Evolutionary conservation across 495 filamentous ascomycete genomes (phyloP).

Genomic region (Aspergillus egyptiacus): DNA sequence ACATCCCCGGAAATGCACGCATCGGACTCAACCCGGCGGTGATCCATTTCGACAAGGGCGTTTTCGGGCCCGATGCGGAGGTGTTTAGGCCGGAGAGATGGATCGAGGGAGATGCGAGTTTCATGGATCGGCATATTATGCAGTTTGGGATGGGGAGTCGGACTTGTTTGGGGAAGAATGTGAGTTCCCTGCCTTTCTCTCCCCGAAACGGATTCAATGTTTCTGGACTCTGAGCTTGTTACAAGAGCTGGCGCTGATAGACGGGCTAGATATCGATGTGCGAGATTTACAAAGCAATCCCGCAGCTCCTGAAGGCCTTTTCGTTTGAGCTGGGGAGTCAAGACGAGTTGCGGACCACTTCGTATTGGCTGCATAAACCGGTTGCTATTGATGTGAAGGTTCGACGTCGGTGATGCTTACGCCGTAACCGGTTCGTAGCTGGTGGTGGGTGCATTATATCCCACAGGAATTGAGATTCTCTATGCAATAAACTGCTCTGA

Average conservation of each 20-base stretch:
- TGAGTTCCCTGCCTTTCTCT: neutral
- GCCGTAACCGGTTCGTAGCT: too few species aligned
- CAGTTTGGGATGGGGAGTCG: neutral
- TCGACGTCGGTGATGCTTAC: too few species aligned
- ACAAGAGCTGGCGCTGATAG: too few species aligned
- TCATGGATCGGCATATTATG: slow-evolving; percentile 16
- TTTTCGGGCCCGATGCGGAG: slow-evolving; percentile 48
- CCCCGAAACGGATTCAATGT: too few species aligned
- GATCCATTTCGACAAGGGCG: slow-evolving; percentile 25
- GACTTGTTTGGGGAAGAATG: slow-evolving; percentile 5
- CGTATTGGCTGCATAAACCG: slow-evolving; percentile 7
- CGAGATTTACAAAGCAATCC: slow-evolving; percentile 5
- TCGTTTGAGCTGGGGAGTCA: neutral
- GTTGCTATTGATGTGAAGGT: slow-evolving; percentile 1
- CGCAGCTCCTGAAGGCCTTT: neutral
- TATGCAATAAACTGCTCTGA: too few species aligned
- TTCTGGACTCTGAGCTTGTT: too few species aligned
- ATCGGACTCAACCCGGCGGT: slow-evolving; percentile 28
- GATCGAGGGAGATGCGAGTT: slow-evolving; percentile 11
- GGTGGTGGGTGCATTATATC: too few species aligned
- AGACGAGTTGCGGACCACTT: neutral
- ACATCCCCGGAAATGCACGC: slow-evolving; percentile 15
- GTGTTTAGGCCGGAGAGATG: slow-evolving; percentile 49
- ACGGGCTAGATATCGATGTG: slow-evolving; percentile 1
- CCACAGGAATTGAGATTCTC: too few species aligned